Base-by-base conservation (phyloP, 768 basidiomycete genomes). In the Termitomyces sp. region DNA sequence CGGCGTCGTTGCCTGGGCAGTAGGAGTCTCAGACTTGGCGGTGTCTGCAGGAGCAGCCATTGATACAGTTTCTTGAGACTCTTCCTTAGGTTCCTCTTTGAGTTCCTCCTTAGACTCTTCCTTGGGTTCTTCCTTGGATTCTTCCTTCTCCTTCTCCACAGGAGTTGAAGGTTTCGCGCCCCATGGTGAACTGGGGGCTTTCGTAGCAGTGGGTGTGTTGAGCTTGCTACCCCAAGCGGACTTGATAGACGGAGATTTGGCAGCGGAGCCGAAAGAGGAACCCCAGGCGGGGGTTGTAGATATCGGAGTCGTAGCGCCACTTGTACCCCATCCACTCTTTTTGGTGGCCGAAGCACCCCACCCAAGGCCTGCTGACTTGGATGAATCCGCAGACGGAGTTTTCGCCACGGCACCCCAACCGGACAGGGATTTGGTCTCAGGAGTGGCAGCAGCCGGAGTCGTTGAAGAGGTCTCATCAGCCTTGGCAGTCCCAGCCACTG, bases 261-360 rank as follows among this genome's bases (percentile, higher is more conserved):
- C 36, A 47, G 65, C 32, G 43, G 59, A 55, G 32, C 57, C 59
- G 11, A 57, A 65, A 12, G 63, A 46, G 8, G 59, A 37, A 46
- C 63, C 65, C 60, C 60, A 66, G 36, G 15, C 29, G 17, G 59
- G 46, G 32, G 55, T 48, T 25, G 61, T 60, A 54, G 47, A 51
- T 17, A 38, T 42, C 5, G 63, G 51, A 31, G 61, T 59, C 34
- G 34, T 60, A 14, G 49, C 40, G 29, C 54, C 48, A 10, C 11
- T 47, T 25, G 48, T 15, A 56, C 63, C 63, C 63, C 60, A 66
- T 5, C 52, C 29, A 31, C 54, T 31, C 46, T 64, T 64, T 42
- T 65, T 65, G n/a, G 32, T 12, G 12, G 52, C 0, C 20, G 63
- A 57, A 14, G 57, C 53, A 47, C 64, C 64, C 64, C 64, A 65